Evolutionary conservation across 2,329 filamentous ascomycete genomes (phyloP), one percentile per base, ranked within the genome.

Genomic region (Chrysoporthe austroafricana): DNA sequence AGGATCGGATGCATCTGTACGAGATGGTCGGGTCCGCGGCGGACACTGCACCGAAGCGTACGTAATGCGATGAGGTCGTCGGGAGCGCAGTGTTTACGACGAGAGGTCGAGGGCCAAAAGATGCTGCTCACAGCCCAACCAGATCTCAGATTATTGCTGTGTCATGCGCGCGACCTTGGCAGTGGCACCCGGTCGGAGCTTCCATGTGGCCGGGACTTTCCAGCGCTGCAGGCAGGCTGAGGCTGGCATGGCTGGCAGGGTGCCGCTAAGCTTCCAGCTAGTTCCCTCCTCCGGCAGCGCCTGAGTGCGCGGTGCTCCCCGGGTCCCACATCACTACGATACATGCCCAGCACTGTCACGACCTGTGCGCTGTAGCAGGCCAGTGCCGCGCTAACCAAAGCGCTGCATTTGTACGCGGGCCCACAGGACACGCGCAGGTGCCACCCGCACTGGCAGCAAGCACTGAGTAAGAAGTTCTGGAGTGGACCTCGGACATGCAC

Each of bases 41-140:
- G 62, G 52, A 64, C 54, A 60, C 66, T 60, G 68, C 46, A 62
- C 68, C 58, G 21, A 58, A 62, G 65, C 62, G 57, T 69, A 68
- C 65, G 63, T 64, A 64, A 68, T 69, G 66, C 39, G 65, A 69
- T 61, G 62, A 44, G 64, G 62, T 5, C 62, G 62, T 44, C 64
- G 64, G 43, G 8, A n/a, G 32, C 32, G 59, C 59, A 57, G 56
- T 64, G 63, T 64, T 64, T 57, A 64, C 63, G 46, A 50, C 43
- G 43, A 34, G 42, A 48, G 26, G 56, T 46, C 39, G 63, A 58
- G 21, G 26, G 52, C 61, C 36, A 54, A 54, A 54, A 36, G 32
- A 36, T 36, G 54, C 34, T 57, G 32, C 32, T 57, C 54, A 39
- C 34, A 36, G 54, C 54, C 54, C 54, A 57, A 57, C 54, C 42